phyloP scores from a whole-genome alignment of 306 rosid genomes.

The Quercus ilex region DNA sequence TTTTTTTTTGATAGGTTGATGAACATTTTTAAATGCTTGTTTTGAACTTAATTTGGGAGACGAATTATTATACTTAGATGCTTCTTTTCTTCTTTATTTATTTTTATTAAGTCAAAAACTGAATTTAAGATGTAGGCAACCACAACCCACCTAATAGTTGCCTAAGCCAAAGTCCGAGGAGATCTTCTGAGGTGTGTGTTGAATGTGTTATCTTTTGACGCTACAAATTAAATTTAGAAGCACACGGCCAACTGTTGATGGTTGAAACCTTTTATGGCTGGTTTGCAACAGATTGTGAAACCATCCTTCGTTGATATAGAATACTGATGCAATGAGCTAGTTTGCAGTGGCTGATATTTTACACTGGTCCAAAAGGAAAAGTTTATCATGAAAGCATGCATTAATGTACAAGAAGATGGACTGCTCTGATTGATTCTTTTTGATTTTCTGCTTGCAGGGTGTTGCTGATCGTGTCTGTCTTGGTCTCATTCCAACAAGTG shows the following conservation, averaged over 20 bases:
- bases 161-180: not conserved
- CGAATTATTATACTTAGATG: not conserved
- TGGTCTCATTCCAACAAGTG: constrained; percentile 92
- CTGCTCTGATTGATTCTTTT: not conserved
- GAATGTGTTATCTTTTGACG: not conserved
- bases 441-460: constrained; percentile 42
- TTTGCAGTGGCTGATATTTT: not conserved
- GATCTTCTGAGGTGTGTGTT: not conserved
- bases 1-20: not conserved
- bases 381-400: not conserved
- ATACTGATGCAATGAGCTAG: not conserved
- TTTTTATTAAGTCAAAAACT: not conserved
- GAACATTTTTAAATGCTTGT: not conserved
- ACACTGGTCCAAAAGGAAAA: not conserved
- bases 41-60: not conserved
- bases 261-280: not conserved
- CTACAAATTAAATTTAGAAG: not conserved
- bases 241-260: not conserved
- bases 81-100: not conserved
- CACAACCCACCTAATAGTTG: not conserved
- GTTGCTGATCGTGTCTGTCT: constrained; percentile 93
- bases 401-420: not conserved
- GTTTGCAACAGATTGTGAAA: not conserved
- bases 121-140: too few species aligned
- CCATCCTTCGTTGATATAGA: not conserved